These are phyloP conservation scores for Limonium bicolor DNA, from an alignment of 148 eudicot genomes.

Conservation along the genomic window DNA sequence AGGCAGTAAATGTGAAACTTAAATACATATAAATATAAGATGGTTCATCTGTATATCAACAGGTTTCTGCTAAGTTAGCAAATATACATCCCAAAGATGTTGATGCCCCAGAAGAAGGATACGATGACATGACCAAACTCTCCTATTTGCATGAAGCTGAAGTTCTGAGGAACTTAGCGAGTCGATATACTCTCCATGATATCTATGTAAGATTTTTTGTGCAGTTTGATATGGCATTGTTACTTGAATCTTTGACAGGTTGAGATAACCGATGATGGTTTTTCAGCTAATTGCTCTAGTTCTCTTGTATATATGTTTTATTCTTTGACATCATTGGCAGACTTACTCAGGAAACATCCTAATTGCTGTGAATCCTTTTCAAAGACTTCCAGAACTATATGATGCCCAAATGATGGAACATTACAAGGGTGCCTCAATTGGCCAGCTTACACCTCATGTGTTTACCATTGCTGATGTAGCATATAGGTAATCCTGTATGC, in stretches of 20 bases:
- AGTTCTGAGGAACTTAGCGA: slow-evolving; percentile 64
- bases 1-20: too few relatives aligned
- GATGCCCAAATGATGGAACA: slow-evolving; percentile 83
- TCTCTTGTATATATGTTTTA: slow-evolving; percentile 28
- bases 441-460: slow-evolving; percentile 89
- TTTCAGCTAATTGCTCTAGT: slow-evolving; percentile 29
- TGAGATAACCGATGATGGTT: slow-evolving; percentile 17
- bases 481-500: slow-evolving; percentile 43
- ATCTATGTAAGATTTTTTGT: slow-evolving; percentile 60
- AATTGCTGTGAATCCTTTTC: slow-evolving; percentile 93
- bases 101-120: slow-evolving; percentile 87
- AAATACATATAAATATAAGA: background rate
- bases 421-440: slow-evolving; percentile 77
- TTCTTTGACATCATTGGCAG: slow-evolving; percentile 53
- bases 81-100: slow-evolving; percentile 63
- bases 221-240: background rate
- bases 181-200: slow-evolving; percentile 63
- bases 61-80: slow-evolving; percentile 40
- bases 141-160: slow-evolving; percentile 94
- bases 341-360: slow-evolving; percentile 94
- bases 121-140: slow-evolving; percentile 94
- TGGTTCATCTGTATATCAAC: background rate
- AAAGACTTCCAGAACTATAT: slow-evolving; percentile 77
- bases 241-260: background rate
- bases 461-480: slow-evolving; percentile 89